Percentiles rank a stretch among this genome's conserved stretches.
Evolutionary conservation across 805 yeast species (phyloP).

Genomic region (Kuraishia capsulata): DNA sequence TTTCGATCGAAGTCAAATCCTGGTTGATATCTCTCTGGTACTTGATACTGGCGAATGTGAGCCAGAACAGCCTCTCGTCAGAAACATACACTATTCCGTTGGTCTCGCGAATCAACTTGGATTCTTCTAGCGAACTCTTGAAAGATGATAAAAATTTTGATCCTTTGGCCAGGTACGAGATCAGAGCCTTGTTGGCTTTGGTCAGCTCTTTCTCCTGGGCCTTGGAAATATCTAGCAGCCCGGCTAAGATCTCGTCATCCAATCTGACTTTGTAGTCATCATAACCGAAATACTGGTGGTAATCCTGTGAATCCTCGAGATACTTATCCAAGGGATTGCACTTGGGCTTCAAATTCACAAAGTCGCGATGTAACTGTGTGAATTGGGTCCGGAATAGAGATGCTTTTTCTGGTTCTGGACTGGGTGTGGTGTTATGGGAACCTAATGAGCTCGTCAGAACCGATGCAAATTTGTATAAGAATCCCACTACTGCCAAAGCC

Average conservation of each 20-base stretch:
- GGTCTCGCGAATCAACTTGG: slow-evolving; percentile 7
- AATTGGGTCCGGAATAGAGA: neutral
- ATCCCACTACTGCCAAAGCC: neutral
- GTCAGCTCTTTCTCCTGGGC: slow-evolving; percentile 16
- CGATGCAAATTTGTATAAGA: neutral
- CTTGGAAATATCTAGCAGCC: slow-evolving; percentile 11
- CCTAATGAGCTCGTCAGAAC: neutral
- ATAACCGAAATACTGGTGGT: slow-evolving; percentile 23
- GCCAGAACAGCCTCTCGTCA: slow-evolving; percentile 18
- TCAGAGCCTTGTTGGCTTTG: slow-evolving; percentile 11
- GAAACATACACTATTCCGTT: slow-evolving; percentile 21
- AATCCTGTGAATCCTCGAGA: slow-evolving; percentile 9
- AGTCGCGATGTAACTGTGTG: slow-evolving; percentile 1
- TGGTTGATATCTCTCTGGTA: slow-evolving; percentile 16
- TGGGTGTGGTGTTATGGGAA: too few relatives aligned
- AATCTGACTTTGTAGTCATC: slow-evolving; percentile 13
- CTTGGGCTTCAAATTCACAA: slow-evolving; percentile 9
- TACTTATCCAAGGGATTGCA: slow-evolving; percentile 18
- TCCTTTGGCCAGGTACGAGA: slow-evolving; percentile 8
- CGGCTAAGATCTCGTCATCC: slow-evolving; percentile 10
- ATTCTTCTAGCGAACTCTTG: slow-evolving; percentile 3
- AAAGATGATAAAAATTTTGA: slow-evolving; percentile 8
- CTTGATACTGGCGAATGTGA: slow-evolving; percentile 20
- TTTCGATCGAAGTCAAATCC: slow-evolving; percentile 33
- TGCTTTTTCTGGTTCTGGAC: neutral